Percentiles rank a stretch among this genome's conserved stretches.
These are phyloP conservation scores for Kurtzmaniella quercitrusa DNA, from an alignment of 1,139 yeast genomes.

Conservation along the genomic window DNA sequence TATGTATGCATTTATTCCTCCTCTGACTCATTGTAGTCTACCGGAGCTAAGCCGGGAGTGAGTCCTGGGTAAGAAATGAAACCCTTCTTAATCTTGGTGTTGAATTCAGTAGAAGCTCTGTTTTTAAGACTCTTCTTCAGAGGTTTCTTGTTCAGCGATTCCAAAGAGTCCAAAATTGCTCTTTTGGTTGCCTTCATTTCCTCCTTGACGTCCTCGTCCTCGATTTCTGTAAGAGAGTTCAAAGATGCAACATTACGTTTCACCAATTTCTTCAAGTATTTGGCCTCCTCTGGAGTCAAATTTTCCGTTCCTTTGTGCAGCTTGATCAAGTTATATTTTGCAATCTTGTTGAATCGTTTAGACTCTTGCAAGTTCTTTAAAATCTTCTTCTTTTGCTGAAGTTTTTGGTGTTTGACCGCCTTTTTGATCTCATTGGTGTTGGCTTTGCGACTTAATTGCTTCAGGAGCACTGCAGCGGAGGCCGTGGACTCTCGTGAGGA, in stretches of 20 bases:
- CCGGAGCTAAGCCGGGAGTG: constrained; percentile 92
- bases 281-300: constrained; percentile 41
- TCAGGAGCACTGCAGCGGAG: constrained; percentile 33
- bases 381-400: constrained; percentile 26
- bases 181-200: constrained; percentile 43
- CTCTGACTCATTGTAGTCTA: constrained; percentile 53
- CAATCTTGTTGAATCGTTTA: constrained; percentile 41
- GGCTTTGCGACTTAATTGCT: constrained; percentile 19
- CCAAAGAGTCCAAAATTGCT: constrained; percentile 29
- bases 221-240: constrained; percentile 41
- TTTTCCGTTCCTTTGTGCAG: constrained; percentile 30
- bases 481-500: constrained; percentile 7
- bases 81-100: constrained; percentile 41
- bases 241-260: constrained; percentile 46
- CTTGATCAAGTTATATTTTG: constrained; percentile 49
- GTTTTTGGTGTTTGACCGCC: constrained; percentile 34
- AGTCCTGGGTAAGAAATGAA: constrained; percentile 57
- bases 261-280: constrained; percentile 46
- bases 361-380: constrained; percentile 32
- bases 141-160: constrained; percentile 14
- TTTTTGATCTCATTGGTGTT: constrained; percentile 29
- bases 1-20: constrained; percentile 25
- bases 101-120: constrained; percentile 36
- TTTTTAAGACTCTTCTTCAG: constrained; percentile 16
- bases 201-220: constrained; percentile 36